Percentiles rank a stretch among this genome's conserved stretches.
These are phyloP conservation scores for Podosphaera leucotricha DNA, from an alignment of 2,329 filamentous ascomycete species.

Conservation along the genomic window DNA sequence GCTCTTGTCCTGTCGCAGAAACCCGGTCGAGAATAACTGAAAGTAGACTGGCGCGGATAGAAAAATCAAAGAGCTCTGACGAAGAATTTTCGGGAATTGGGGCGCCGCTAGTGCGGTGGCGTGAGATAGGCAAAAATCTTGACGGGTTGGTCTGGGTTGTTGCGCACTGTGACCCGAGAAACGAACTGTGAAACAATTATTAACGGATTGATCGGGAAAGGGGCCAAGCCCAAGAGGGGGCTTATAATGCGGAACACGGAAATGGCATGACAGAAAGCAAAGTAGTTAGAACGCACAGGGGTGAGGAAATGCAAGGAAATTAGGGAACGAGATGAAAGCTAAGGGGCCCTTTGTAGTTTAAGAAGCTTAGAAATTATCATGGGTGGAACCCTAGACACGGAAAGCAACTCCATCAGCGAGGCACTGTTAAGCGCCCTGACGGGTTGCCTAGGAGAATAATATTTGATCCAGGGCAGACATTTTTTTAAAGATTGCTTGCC, in stretches of 20 bases:
- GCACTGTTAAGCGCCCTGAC: background rate
- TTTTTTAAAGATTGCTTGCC: background rate
- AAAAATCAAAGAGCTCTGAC: slow-evolving; percentile 10
- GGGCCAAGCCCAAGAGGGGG: slow-evolving; percentile 3
- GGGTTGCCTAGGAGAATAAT: background rate
- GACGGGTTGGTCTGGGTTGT: slow-evolving; percentile 5
- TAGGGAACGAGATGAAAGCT: slow-evolving; percentile 6
- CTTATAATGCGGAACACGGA: slow-evolving; percentile 2
- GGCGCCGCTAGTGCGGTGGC: background rate
- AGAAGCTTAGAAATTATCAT: slow-evolving; percentile 1
- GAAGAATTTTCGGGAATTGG: background rate
- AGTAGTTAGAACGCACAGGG: slow-evolving; percentile 12
- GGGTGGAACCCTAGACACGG: background rate
- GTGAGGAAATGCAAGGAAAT: slow-evolving; percentile 5
- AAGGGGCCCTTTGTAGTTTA: slow-evolving; percentile 2
- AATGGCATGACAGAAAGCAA: slow-evolving; percentile 15
- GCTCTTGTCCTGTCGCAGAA: slow-evolving; percentile 14
- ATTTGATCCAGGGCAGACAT: background rate
- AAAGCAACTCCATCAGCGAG: background rate
- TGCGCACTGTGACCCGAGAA: slow-evolving; percentile 7
- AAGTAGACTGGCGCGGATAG: slow-evolving; percentile 16
- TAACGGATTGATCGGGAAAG: slow-evolving; percentile 16
- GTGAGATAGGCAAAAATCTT: slow-evolving; percentile 1
- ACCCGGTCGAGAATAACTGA: slow-evolving; percentile 15
- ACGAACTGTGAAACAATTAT: slow-evolving; percentile 10